Evolutionary conservation across 2,329 filamentous ascomycete species (phyloP), one percentile per base, ranked within the genome.

Genomic region (Raffaelea albimanens): DNA sequence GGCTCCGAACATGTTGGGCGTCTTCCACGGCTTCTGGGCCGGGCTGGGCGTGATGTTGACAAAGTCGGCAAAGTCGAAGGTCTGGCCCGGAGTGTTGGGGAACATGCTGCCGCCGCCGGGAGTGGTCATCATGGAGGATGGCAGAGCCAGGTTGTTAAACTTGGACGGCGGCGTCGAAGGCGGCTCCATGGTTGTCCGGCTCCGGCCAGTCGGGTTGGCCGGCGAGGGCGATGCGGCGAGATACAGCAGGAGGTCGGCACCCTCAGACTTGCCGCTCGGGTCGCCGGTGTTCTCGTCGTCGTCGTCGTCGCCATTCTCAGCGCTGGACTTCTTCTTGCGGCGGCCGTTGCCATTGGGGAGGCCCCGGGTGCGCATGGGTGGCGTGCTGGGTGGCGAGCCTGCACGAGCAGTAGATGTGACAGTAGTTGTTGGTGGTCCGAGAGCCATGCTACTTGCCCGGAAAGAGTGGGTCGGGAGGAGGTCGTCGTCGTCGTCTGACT

Each of bases 31-130:
- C 56, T 82, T 87, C 68, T 96, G 93, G 22, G 88, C 93, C 19
- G 93, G 93, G 60, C 88, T 95, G 0, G 93, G 93, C 7, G 93
- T 95, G 63, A 97, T 91, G 67, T 97, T 96, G 61, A 97, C 84
- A 66, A 95, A 98, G 62, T 98, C 93, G 45, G 89, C 81, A 67
- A 97, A 95, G 68, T 97, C 94, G 65, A 97, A 94, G 43, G 65
- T 69, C 60, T 90, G 85, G 16, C 83, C 83, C 0, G 91, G 91
- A 1, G 91, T 97, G 53, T 79, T 82, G 45, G 85, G 80, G 58
- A 82, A 79, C 42, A 83, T 58, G 58, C 81, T 84, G 52, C 78
- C 77, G 38, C 82, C 83, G 46, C 82, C 81, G 2, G 87, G 87
- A 11, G 87, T 93, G n/a, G 80, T 84, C 86, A 93, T 91, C 78